Percentiles rank a stretch among this genome's conserved stretches.
phyloP scores from a whole-genome alignment of 1,284 basidiomycete species.

The Leccinum proximum region DNA sequence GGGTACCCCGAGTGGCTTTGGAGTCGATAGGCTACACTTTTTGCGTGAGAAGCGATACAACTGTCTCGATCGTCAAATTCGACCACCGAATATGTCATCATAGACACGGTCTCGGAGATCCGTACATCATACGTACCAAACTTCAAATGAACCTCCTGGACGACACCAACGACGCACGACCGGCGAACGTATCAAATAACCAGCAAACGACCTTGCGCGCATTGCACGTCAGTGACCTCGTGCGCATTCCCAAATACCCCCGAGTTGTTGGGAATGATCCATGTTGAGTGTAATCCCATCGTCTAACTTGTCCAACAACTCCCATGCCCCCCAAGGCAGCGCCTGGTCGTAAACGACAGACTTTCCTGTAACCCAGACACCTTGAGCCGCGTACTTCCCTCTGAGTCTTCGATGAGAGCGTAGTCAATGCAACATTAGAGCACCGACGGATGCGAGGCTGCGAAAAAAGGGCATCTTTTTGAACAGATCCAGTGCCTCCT shows the following conservation, averaged over 20 bases:
- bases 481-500: constrained; percentile 58
- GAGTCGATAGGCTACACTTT: too few species aligned
- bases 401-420: constrained; percentile 42
- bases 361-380: constrained; percentile 60
- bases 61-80: too few species aligned
- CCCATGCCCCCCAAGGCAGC: constrained; percentile 42
- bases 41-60: too few species aligned
- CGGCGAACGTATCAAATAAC: constrained; percentile 50
- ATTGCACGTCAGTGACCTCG: constrained; percentile 33
- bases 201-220: constrained; percentile 54
- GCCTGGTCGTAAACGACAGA: constrained; percentile 43
- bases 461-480: constrained; percentile 64
- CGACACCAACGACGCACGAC: constrained; percentile 22
- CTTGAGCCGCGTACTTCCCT: constrained; percentile 51
- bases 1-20: too few species aligned
- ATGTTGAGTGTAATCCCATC: constrained; percentile 46
- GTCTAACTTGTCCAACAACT: constrained; percentile 43
- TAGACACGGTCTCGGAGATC: constrained; percentile 8
- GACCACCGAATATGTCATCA: constrained; percentile 5
- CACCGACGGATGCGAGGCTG: constrained; percentile 67
- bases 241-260: constrained; percentile 13
- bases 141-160: constrained; percentile 42
- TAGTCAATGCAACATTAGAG: constrained; percentile 68
- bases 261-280: constrained; percentile 55
- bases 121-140: constrained; percentile 32